Conservation (phyloP, 148 eudicot genomes). For the Rhododendron kiyosumense region DNA sequence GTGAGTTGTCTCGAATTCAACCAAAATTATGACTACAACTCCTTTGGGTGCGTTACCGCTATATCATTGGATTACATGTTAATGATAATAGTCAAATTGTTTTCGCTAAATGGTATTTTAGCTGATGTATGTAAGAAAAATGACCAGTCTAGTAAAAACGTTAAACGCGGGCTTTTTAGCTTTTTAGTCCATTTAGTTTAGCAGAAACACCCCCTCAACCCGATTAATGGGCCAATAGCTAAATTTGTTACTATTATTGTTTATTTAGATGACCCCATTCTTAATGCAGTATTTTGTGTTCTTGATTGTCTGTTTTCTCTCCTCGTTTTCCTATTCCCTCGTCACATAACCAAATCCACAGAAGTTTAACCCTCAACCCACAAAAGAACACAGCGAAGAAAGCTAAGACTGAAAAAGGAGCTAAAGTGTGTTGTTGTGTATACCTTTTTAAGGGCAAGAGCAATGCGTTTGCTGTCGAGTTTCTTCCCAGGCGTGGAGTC, state of each 20-base stretch:
- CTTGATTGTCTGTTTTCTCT: background rate
- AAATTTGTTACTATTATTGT: too few species aligned
- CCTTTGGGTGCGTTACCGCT: background rate
- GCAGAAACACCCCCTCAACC: background rate
- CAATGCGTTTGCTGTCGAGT: constrained; percentile 25
- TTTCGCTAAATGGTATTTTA: too few species aligned
- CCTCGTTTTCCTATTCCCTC: background rate
- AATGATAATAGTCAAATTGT: too few species aligned
- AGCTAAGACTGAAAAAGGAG: background rate
- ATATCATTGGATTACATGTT: too few species aligned
- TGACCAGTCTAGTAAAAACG: too few species aligned
- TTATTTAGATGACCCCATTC: too few species aligned
- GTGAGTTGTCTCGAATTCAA: background rate
- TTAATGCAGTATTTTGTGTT: background rate
- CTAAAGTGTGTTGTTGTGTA: background rate
- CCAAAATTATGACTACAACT: background rate
- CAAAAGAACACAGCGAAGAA: background rate
- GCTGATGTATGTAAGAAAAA: too few species aligned
- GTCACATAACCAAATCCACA: background rate
- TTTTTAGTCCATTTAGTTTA: too few species aligned
- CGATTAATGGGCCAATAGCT: background rate
- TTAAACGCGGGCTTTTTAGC: too few species aligned
- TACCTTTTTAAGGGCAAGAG: constrained; percentile 30
- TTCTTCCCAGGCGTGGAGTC: constrained; percentile 22
- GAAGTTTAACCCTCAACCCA: background rate